Evolutionary conservation across 805 yeast species (phyloP), one percentile per base, ranked within the genome.

Genomic region (Brettanomyces anomalus): DNA sequence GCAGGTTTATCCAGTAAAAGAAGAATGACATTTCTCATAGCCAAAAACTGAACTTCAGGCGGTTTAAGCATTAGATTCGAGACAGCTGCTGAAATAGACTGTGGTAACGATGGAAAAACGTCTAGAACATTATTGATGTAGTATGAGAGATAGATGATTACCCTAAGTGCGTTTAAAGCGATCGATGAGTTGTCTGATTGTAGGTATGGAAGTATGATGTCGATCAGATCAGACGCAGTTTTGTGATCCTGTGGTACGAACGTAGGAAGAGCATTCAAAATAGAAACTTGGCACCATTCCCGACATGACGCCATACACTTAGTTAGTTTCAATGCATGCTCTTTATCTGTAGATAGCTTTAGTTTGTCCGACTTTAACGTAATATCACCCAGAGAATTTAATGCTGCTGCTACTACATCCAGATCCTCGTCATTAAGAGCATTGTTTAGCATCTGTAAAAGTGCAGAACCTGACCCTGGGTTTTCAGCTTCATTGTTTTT

Each of bases 121-220:
- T 72, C 70, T 26, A 72, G 77, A 1, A 81, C 69, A 40, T 67
- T 67, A 20, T 70, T 70, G 14, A 82, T 78, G 58, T 85, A 90
- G 58, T 89, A 85, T 36, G 82, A 65, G 37, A 81, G 62, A 61
- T 86, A 89, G 6, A 85, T 63, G 14, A 88, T 74, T 10, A 80
- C 76, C 47, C 87, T 79, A 42, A 85, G 66, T 0, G 95, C 71
- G 51, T 85, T 88, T 45, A 88, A 59, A 0, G 84, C 90, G 10
- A 89, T 93, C 0, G 93, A 73, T 0, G 95, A 68, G 60, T 85
- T 88, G 15, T 79, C 81, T 57, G 85, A 94, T 54, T 79, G 94
- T 19, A 90, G 63, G 34, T 80, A 76, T 0, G 96, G 88, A 5
- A 82, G 58, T 3, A 77, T 67, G 13, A 71, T 64, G 33, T 83